Evolutionary conservation across 1,139 yeast genomes (phyloP), one percentile per base, ranked within the genome.

Genomic region (Candida mesenterica): DNA sequence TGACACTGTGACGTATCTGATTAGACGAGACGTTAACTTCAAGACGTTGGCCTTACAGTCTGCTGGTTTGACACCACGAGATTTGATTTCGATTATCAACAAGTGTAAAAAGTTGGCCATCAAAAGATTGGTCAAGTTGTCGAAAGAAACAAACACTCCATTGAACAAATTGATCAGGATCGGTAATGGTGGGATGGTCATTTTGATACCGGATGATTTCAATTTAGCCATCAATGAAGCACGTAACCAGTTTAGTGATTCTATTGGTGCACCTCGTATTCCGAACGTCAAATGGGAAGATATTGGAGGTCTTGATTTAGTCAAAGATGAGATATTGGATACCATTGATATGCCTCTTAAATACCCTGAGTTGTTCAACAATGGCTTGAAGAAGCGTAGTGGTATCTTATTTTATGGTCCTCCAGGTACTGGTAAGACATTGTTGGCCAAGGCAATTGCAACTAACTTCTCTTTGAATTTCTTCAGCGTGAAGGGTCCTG

Each of bases 331-430:
- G 53, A 90, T 92, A 45, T 66, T 90, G 57, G 98, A 92, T 56
- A 90, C 97, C 0, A 90, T 92, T 43, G 97, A 92, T 50, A 79
- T 89, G 88, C 98, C 97, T 3, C 68, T 92, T 52, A 88, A 87
- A 52, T 90, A 86, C 57, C 97, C 97, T 0, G 95, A 89, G 48
- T 65, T 90, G 37, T 90, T 90, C 60, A 76, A 79, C 37, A 81
- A 82, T 38, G 97, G 97, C 1, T 77, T 92, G 54, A 90, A 92
- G 59, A 90, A 92, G 57, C 73, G 97, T 59, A 84, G 95, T 55
- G 98, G 98, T 39, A 86, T 92, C 27, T 64, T 92, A 45, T 89
- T 92, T 55, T 92, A 92, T 60, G 98, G 98, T 0, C 97, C 97
- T 0, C 98, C 98, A 0, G 98, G 98, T 18, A 92, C 97, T 0